phyloP scores from a whole-genome alignment of 257 asterid genomes.

The Jaltomata sinuosa region DNA sequence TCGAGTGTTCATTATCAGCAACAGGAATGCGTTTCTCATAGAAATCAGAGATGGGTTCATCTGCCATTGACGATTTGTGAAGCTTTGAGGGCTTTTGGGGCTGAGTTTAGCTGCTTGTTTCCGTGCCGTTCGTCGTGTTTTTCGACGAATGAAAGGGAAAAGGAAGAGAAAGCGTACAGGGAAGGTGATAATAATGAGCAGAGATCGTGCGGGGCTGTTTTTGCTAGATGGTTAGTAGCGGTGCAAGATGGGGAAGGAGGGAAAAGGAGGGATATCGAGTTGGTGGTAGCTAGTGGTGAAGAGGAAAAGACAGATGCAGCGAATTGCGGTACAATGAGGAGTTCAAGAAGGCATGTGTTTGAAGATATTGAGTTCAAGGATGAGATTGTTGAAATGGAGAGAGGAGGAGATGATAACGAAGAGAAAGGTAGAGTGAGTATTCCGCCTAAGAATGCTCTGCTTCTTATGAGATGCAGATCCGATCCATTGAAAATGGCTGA shows the following conservation, averaged over 20 bases:
- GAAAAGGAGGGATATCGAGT: slow-evolving; percentile 66
- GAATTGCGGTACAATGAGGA: slow-evolving; percentile 27
- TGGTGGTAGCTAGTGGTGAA: slow-evolving; percentile 70
- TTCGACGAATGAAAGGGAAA: slow-evolving; percentile 31
- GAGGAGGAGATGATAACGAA: slow-evolving; percentile 12
- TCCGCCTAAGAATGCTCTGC: slow-evolving; percentile 91
- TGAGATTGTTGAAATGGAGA: slow-evolving; percentile 36
- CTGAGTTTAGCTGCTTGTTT: slow-evolving; percentile 76
- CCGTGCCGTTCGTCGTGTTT: slow-evolving; percentile 72
- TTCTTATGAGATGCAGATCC: slow-evolving; percentile 94
- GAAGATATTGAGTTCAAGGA: slow-evolving; percentile 73
- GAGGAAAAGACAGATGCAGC: slow-evolving; percentile 19
- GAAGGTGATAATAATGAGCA: slow-evolving; percentile 19
- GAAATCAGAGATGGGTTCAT: slow-evolving; percentile 90
- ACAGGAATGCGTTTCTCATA: slow-evolving; percentile 45
- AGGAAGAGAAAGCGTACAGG: slow-evolving; percentile 18
- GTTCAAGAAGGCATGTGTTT: slow-evolving; percentile 71
- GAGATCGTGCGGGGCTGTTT: slow-evolving; percentile 57
- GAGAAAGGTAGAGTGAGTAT: slow-evolving; percentile 60
- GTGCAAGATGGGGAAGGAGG: slow-evolving; percentile 64
- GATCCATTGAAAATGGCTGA: slow-evolving; percentile 90
- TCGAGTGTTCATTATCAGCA: slow-evolving; percentile 37
- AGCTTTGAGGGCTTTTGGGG: slow-evolving; percentile 55
- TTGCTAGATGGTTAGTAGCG: slow-evolving; percentile 73
- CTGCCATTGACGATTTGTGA: slow-evolving; percentile 85